Evolutionary conservation across 208 protist genomes (phyloP).

Genomic region (Leishmania tropica): DNA sequence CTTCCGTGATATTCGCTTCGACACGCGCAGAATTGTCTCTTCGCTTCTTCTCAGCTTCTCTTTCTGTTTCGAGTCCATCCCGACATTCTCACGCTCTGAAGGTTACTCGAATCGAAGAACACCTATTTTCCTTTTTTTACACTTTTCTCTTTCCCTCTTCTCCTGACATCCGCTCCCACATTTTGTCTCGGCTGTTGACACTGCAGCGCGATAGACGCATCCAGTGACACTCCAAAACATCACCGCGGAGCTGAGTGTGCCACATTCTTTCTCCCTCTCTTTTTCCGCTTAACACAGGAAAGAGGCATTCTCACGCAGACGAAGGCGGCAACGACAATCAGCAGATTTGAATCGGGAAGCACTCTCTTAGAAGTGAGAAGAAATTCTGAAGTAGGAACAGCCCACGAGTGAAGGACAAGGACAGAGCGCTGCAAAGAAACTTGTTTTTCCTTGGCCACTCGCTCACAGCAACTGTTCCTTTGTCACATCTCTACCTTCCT

Average conservation of each 20-base stretch:
- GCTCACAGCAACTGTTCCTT: background rate
- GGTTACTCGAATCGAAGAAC: background rate
- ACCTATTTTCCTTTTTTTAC: background rate
- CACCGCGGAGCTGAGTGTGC: background rate
- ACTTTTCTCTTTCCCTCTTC: background rate
- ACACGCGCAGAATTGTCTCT: background rate
- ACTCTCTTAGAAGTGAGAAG: background rate
- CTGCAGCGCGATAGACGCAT: slow-evolving; percentile 4
- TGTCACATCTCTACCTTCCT: background rate
- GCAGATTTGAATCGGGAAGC: background rate
- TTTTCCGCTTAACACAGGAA: background rate
- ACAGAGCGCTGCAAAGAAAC: background rate
- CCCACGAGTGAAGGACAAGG: background rate
- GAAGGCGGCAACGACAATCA: background rate
- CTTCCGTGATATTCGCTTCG: background rate
- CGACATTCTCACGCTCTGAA: background rate
- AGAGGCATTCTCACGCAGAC: background rate
- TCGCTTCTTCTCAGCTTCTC: background rate
- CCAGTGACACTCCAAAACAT: background rate
- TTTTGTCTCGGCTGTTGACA: background rate
- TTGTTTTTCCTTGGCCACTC: background rate
- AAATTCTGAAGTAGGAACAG: background rate
- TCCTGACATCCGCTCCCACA: background rate
- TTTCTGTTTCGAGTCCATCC: background rate
- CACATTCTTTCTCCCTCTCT: background rate